Evolutionary conservation across 108 stramenopile genomes (phyloP).

Genomic region (Asterionellopsis glacialis): DNA sequence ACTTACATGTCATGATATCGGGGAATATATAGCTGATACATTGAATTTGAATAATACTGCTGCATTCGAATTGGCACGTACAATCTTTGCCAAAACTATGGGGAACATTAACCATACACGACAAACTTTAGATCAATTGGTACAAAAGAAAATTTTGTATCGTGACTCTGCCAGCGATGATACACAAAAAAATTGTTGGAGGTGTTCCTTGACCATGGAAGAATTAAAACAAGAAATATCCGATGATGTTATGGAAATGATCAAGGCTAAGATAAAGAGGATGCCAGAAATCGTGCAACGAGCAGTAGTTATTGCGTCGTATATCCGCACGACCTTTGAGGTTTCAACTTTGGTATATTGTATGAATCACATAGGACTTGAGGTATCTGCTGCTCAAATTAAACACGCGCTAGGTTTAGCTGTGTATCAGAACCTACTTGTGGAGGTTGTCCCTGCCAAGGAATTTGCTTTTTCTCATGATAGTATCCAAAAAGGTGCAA

Average conservation of each 20-base stretch:
- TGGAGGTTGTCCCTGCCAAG: background rate
- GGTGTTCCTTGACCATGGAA: slow-evolving; percentile 14
- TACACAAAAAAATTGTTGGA: slow-evolving; percentile 26
- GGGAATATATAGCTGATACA: slow-evolving; percentile 1
- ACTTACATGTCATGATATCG: background rate
- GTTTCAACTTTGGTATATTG: slow-evolving; percentile 11
- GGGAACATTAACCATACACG: slow-evolving; percentile 24
- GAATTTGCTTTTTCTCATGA: slow-evolving; percentile 16
- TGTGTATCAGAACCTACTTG: background rate
- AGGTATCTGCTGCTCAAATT: background rate
- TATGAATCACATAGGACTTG: background rate
- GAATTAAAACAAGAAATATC: slow-evolving; percentile 19
- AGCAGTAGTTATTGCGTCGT: slow-evolving; percentile 19
- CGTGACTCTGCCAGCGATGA: slow-evolving; percentile 13
- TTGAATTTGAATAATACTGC: slow-evolving; percentile 14
- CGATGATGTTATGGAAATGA: slow-evolving; percentile 27
- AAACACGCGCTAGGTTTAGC: background rate
- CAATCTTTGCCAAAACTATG: slow-evolving; percentile 26
- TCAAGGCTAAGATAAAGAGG: slow-evolving; percentile 16
- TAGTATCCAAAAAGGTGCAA: slow-evolving; percentile 16
- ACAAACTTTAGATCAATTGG: slow-evolving; percentile 37
- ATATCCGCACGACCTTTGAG: slow-evolving; percentile 14
- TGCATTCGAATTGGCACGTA: slow-evolving; percentile 12
- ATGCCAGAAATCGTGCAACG: slow-evolving; percentile 6
- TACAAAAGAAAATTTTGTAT: slow-evolving; percentile 26